A percentile compares a stretch with the other conserved stretches of the same genome.
These are phyloP conservation scores for Aspergillus steynii DNA, from an alignment of 495 filamentous ascomycete species.

Conservation along the genomic window DNA sequence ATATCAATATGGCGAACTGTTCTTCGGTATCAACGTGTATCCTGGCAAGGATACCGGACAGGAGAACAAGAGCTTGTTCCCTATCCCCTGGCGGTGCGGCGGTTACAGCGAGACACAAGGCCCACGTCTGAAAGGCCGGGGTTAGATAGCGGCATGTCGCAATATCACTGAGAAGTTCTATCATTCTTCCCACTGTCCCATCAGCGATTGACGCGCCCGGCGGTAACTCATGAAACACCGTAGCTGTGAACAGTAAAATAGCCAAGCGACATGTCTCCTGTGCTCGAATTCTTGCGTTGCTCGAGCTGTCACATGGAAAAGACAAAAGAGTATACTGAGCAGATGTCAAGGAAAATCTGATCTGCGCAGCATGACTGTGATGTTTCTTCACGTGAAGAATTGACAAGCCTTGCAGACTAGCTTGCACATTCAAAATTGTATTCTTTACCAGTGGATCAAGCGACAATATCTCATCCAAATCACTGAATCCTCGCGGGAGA, in stretches of 20 bases:
- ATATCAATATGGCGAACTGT: background rate
- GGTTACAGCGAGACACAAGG: background rate
- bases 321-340: constrained; percentile 4
- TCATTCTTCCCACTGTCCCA: background rate
- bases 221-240: background rate
- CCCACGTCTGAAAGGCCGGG: background rate
- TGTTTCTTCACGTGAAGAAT: background rate
- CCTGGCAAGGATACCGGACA: background rate
- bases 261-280: background rate
- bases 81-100: too few species aligned
- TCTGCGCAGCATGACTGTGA: background rate
- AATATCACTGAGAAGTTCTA: background rate
- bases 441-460: background rate
- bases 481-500: background rate
- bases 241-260: background rate
- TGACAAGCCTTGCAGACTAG: background rate
- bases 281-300: background rate
- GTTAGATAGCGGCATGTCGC: background rate
- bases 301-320: background rate
- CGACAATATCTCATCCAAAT: background rate
- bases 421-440: background rate
- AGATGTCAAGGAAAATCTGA: constrained; percentile 5
- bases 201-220: background rate
- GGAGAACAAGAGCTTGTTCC: background rate
- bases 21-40: background rate